Conservation (phyloP, 164 flowering plant genomes). For the Vitis rotundifolia region DNA sequence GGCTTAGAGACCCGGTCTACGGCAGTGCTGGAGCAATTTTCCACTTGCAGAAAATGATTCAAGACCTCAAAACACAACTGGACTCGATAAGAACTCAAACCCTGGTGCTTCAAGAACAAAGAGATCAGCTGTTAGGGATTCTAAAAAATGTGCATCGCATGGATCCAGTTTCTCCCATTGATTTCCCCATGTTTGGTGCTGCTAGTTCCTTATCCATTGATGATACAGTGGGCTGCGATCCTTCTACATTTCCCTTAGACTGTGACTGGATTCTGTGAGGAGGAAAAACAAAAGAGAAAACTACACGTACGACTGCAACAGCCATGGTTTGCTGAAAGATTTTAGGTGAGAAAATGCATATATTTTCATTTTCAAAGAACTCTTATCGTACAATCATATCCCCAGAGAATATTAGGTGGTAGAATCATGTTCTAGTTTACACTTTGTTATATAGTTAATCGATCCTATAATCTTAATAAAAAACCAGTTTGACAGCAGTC, state of each 20-base stretch:
- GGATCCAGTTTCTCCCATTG: slow-evolving; percentile 3
- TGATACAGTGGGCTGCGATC: slow-evolving; percentile 11
- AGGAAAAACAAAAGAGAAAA: too few species aligned
- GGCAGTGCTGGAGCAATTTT: slow-evolving; percentile 39
- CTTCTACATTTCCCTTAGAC: slow-evolving; percentile 3
- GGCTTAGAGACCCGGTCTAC: slow-evolving; percentile 40
- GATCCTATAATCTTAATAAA: too few species aligned
- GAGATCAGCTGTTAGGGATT: slow-evolving; percentile 26
- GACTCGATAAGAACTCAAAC: slow-evolving; percentile 17
- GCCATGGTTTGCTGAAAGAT: too few species aligned
- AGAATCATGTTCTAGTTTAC: too few species aligned
- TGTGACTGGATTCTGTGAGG: slow-evolving; percentile 4
- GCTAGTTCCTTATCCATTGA: slow-evolving; percentile 1
- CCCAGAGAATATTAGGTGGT: too few species aligned
- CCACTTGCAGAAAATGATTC: slow-evolving; percentile 30
- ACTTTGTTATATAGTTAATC: too few species aligned
- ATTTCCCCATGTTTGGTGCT: slow-evolving; percentile 1
- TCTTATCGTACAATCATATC: too few species aligned
- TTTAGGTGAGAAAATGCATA: too few species aligned
- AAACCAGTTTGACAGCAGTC: too few species aligned
- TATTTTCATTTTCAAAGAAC: too few species aligned
- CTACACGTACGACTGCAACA: too few species aligned
- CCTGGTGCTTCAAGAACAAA: slow-evolving; percentile 18
- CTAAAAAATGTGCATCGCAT: slow-evolving; percentile 15
- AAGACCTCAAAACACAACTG: slow-evolving; percentile 22